Evolutionary conservation across 2,329 filamentous ascomycete genomes (phyloP).

Genomic region (Stromatinia cepivora): DNA sequence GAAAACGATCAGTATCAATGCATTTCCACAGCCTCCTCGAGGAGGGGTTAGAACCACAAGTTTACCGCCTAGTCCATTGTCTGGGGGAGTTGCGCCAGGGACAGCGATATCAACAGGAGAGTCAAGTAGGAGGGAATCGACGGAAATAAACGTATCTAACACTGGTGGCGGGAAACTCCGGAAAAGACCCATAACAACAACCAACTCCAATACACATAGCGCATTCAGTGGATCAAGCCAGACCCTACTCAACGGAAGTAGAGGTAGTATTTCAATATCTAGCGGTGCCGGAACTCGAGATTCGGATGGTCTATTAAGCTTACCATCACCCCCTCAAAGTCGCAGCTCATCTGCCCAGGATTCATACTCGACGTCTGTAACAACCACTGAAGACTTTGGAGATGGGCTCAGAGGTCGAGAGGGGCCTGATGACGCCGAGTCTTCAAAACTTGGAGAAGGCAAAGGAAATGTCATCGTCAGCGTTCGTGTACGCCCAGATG

Average conservation of each 20-base stretch:
- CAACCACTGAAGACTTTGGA: slow-evolving; percentile 78
- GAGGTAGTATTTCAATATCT: slow-evolving; percentile 72
- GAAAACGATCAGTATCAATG: slow-evolving; percentile 89
- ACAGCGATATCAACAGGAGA: slow-evolving; percentile 30
- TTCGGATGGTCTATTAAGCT: slow-evolving; percentile 73
- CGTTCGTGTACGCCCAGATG: slow-evolving; percentile 87
- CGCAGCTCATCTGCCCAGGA: slow-evolving; percentile 89
- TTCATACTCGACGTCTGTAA: slow-evolving; percentile 87
- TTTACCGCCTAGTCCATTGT: slow-evolving; percentile 62
- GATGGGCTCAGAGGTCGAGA: slow-evolving; percentile 50
- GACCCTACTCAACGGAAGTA: slow-evolving; percentile 76
- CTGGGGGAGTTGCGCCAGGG: slow-evolving; percentile 45
- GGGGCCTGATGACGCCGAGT: slow-evolving; percentile 35
- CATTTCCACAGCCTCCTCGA: slow-evolving; percentile 86
- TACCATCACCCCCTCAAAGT: slow-evolving; percentile 83
- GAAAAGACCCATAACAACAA: slow-evolving; percentile 38
- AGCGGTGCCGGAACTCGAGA: slow-evolving; percentile 61
- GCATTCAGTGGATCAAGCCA: slow-evolving; percentile 52
- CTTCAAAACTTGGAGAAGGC: slow-evolving; percentile 60
- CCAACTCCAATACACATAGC: slow-evolving; percentile 41
- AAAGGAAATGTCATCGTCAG: slow-evolving; percentile 97
- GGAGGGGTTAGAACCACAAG: slow-evolving; percentile 59
- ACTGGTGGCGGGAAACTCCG: slow-evolving; percentile 30
- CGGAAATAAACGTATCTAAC: slow-evolving; percentile 31
- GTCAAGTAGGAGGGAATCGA: slow-evolving; percentile 33